These are phyloP conservation scores for Microbotryum violaceum DNA, from an alignment of 1,284 basidiomycete species.

Conservation along the genomic window DNA sequence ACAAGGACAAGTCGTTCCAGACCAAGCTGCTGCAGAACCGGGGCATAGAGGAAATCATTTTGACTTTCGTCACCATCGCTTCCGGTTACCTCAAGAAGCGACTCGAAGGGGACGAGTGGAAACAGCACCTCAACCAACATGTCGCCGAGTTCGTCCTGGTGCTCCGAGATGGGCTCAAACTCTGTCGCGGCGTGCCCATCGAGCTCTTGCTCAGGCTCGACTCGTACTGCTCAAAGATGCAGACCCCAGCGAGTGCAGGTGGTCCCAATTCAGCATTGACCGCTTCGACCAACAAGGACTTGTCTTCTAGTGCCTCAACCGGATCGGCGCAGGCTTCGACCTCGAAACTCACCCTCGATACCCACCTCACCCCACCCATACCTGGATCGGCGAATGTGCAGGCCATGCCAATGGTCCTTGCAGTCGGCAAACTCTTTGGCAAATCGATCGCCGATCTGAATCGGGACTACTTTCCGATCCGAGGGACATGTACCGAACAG, in stretches of 20 bases:
- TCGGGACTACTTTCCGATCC: conserved; percentile 64
- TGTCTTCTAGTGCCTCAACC: conserved; percentile 7
- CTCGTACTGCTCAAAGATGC: conserved; percentile 68
- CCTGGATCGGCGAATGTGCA: conserved; percentile 40
- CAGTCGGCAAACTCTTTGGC: conserved; percentile 67
- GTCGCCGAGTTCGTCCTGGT: conserved; percentile 80
- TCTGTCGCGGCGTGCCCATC: conserved; percentile 49
- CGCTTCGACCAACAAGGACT: neutral
- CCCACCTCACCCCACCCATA: conserved; percentile 1
- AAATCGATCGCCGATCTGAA: conserved; percentile 60
- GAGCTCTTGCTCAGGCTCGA: conserved; percentile 76
- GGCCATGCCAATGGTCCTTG: conserved; percentile 68
- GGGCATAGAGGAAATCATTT: conserved; percentile 92
- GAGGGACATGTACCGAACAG: conserved; percentile 68
- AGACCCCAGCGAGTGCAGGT: neutral
- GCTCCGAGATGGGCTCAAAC: conserved; percentile 63
- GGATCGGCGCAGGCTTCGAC: neutral
- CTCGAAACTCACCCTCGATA: conserved; percentile 8
- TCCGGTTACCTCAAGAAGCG: conserved; percentile 47
- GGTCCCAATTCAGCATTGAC: neutral
- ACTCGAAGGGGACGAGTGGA: conserved; percentile 74
- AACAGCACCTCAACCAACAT: conserved; percentile 81
- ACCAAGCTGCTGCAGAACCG: conserved; percentile 89
- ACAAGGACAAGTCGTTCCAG: conserved; percentile 68
- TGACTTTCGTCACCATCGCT: conserved; percentile 87